A percentile compares a stretch with the other conserved stretches of the same genome.
Evolutionary conservation across 2,329 filamentous ascomycete species (phyloP).

Genomic region (Ceratocystiopsis sp.): DNA sequence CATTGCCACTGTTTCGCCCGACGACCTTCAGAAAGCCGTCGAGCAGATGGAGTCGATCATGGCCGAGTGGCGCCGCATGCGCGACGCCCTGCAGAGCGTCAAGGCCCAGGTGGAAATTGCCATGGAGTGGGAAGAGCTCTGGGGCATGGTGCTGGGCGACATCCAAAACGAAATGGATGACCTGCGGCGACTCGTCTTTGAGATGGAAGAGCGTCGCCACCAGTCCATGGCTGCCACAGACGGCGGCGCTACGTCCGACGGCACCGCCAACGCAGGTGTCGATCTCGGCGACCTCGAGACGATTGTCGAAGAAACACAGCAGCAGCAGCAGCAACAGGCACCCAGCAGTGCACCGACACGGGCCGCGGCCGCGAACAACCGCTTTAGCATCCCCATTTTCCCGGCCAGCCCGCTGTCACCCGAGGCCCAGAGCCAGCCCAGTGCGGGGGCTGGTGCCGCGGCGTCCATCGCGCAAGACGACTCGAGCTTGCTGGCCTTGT

Average conservation of each 20-base stretch:
- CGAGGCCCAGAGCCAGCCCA: conserved; percentile 17
- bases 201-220: conserved; percentile 94
- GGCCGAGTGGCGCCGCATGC: conserved; percentile 69
- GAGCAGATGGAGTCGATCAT: conserved; percentile 80
- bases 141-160: conserved; percentile 84
- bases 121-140: conserved; percentile 98
- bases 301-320: conserved; percentile 75
- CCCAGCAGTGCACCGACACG: conserved; percentile 23
- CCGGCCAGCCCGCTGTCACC: conserved; percentile 42
- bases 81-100: conserved; percentile 56
- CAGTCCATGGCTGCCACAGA: conserved; percentile 54
- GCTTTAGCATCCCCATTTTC: conserved; percentile 52
- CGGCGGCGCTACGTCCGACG: conserved; percentile 36
- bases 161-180: conserved; percentile 67
- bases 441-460: no score
- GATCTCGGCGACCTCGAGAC: conserved; percentile 85
- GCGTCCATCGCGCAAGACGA: conserved; percentile 53
- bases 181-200: conserved; percentile 57
- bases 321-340: conserved; percentile 10
- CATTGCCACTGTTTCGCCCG: conserved; percentile 50
- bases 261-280: conserved; percentile 27
- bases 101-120: conserved; percentile 89
- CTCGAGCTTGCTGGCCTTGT: conserved; percentile 71
- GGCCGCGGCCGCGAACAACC: conserved; percentile 32
- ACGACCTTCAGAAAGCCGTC: conserved; percentile 60